Evolutionary conservation across 352 stramenopile genomes (phyloP), one percentile per base, ranked within the genome.

Genomic region (Globisporangium cederbergense): DNA sequence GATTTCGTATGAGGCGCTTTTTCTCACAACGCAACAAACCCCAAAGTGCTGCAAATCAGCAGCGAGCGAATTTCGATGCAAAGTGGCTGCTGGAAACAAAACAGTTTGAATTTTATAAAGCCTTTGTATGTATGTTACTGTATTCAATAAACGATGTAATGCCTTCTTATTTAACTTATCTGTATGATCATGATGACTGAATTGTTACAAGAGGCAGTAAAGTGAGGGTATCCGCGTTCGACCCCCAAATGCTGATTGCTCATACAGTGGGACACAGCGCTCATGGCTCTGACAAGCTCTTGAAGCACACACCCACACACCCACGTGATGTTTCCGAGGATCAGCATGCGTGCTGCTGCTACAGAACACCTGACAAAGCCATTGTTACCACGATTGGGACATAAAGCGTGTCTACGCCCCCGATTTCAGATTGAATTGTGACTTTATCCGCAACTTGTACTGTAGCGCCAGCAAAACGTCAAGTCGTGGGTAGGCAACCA

Each of bases 231-330:
- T 36, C 50, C 28, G 14, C 28, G 36, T 36, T 36, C 49, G 49
- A 55, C 14, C 13, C 25, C 50, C 50, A 56, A 56, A 40, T 20
- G 49, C 11, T 56, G 50, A 56, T 56, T 56, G 50, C 50, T 56
- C 50, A 56, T 56, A 56, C 50, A 56, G 50, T 56, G 25, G 50
- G 50, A 56, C 28, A 14, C 20, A 8, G 22, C 28, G 16, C 40
- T 32, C n/a, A 36, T 56, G 50, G 50, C 28, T 56, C 28, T 56
- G 50, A 56, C 50, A 32, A 56, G 50, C 25, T 56, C 50, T 56
- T 56, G 50, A 56, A 56, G 50, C 16, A 16, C 50, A 40, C 28
- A 22, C 16, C 14, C 50, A 56, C 16, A 22, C n/a, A 20, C 38
- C 50, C 5, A 40, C 28, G 28, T 56, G 28, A 40, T 56, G 28